Evolutionary conservation across 352 stramenopile genomes (phyloP).

Genomic region (Globisporangium canariense): DNA sequence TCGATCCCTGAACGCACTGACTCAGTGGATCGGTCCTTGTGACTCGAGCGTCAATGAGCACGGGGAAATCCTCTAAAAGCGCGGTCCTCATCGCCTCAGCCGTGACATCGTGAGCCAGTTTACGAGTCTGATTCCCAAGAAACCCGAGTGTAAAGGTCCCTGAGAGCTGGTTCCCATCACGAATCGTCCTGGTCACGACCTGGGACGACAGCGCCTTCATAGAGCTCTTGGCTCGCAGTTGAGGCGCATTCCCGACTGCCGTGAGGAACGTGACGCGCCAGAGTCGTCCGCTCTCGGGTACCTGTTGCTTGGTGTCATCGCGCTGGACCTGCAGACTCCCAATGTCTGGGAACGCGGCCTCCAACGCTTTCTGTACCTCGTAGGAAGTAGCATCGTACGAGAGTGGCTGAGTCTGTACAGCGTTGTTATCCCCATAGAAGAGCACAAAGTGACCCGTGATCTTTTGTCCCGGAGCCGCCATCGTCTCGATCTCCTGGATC

Average conservation of each 20-base stretch:
- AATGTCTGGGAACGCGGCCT: constrained; percentile 52
- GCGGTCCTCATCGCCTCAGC: constrained; percentile 49
- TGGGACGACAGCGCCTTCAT: constrained; percentile 74
- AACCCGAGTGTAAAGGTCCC: constrained; percentile 87
- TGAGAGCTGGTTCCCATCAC: constrained; percentile 83
- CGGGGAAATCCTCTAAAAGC: constrained; percentile 44
- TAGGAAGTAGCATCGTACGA: constrained; percentile 70
- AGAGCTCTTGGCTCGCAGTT: constrained; percentile 63
- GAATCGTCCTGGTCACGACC: constrained; percentile 66
- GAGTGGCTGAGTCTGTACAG: constrained; percentile 41
- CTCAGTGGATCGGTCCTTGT: constrained; percentile 58
- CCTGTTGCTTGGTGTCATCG: constrained; percentile 48
- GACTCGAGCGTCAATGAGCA: constrained; percentile 68
- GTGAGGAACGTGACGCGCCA: constrained; percentile 92
- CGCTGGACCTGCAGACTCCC: constrained; percentile 47
- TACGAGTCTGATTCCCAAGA: constrained; percentile 42
- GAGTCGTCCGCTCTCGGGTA: constrained; percentile 58
- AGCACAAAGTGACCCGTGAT: constrained; percentile 79
- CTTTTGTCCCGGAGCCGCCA: constrained; percentile 75
- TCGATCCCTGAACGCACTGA: constrained; percentile 59
- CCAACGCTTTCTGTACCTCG: constrained; percentile 49
- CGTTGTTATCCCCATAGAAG: constrained; percentile 22
- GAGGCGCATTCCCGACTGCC: constrained; percentile 77
- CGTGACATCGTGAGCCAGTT: constrained; percentile 66
- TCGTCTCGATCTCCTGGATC: constrained; percentile 90